Base-by-base conservation (phyloP, 768 basidiomycete species). In the Boletus tylopilopsis region DNA sequence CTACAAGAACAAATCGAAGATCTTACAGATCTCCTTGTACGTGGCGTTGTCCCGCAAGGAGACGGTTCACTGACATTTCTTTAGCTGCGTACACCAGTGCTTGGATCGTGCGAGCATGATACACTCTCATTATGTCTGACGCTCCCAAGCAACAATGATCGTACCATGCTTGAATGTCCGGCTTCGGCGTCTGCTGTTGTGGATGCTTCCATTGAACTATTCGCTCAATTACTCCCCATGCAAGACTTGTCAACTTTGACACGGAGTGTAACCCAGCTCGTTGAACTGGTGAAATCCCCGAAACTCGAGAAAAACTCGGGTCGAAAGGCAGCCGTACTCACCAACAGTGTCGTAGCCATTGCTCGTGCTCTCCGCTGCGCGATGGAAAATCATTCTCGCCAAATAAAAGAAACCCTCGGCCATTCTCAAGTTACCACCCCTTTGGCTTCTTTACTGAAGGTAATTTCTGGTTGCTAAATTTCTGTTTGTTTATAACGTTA, bases 221-320 rank as follows among this genome's bases (percentile, higher is more conserved):
- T 97, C 59, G 75, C 90, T 0, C 76, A 79, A 30, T 70, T 96
- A 32, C 77, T 96, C 23, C 85, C 90, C 1, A 67, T 84, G 21
- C 94, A 96, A 66, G 90, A 90, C 55, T 67, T 82, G 2, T 49
- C 74, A 3, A 75, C 81, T 0, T 79, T 78, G 10, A 70, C 74
- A 2, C 79, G 79, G 21, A 73, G 76, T 12, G 68, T 89, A 22
- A 73, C 71, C 0, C 77, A 81, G 50, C 73, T 92, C 25, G 60
- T 85, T 5, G 86, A 87, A 29, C 81, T 74, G 18, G 77, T 81
- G 2, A 76, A 78, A 18, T 93, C 93, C 1, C 73, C 80, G 2
- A 93, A 87, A 63, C 74, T 93, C 11, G 94, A 97, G 42, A 85
- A 81, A 67, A 97, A 96, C 61, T 76, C 82, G 0, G 94, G 94